These are phyloP conservation scores for Aureobasidium namibiae DNA, from an alignment of 2,329 filamentous ascomycete genomes.

Conservation along the genomic window DNA sequence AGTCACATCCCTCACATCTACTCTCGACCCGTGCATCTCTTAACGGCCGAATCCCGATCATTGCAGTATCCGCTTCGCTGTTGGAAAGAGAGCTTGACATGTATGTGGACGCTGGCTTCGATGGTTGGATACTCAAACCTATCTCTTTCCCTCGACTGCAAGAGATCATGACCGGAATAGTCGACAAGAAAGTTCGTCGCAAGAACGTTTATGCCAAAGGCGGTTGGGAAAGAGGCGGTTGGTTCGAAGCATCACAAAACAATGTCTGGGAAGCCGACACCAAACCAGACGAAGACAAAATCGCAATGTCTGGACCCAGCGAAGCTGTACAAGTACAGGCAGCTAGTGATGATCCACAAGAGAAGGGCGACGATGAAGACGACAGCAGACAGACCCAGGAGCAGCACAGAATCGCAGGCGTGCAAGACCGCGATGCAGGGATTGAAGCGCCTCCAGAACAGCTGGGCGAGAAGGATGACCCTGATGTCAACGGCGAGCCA, in stretches of 20 bases:
- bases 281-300: constrained; percentile 19
- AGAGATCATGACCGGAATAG: constrained; percentile 60
- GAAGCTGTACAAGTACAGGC: constrained; percentile 26
- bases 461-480: not conserved
- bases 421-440: constrained; percentile 16
- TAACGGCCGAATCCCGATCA: constrained; percentile 67
- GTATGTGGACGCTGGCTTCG: constrained; percentile 74
- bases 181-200: constrained; percentile 49
- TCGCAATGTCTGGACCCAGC: constrained; percentile 18
- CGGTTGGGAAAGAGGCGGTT: constrained; percentile 77
- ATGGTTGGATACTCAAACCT: constrained; percentile 85
- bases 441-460: constrained; percentile 5
- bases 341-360: constrained; percentile 24
- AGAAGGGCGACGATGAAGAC: constrained; percentile 22
- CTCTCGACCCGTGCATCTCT: constrained; percentile 51
- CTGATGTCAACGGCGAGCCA: not conserved
- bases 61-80: constrained; percentile 79
- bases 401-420: constrained; percentile 23
- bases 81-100: constrained; percentile 58
- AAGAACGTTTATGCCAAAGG: constrained; percentile 62
- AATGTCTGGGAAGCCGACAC: constrained; percentile 32
- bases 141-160: constrained; percentile 72
- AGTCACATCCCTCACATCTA: constrained; percentile 38
- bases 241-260: constrained; percentile 52
- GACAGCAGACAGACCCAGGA: constrained; percentile 25